Base-by-base conservation (phyloP, 495 filamentous ascomycete genomes). In the Aspergillus baeticus region DNA sequence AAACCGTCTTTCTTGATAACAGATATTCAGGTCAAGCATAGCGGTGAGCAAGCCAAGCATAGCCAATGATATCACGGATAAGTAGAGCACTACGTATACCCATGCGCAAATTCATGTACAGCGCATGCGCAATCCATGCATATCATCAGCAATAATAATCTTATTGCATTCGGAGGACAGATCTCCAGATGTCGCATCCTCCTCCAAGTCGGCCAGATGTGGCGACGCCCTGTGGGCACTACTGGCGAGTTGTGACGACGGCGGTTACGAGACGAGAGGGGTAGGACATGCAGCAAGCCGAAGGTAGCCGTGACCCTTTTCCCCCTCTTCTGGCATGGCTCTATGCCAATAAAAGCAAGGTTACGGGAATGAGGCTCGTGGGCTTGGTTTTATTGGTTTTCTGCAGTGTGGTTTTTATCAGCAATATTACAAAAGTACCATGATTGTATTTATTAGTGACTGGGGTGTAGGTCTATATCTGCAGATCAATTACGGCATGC, bases 111-210 rank as follows among this genome's bases (percentile, higher is more conserved):
- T 3, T 29, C 26, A 29, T 15, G 10, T n/a, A 41, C 37, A 41
- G 37, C 14, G 17, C 37, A 17, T n/a, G 6, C 18, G 46, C 46
- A 46, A 21, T n/a, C 18, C 45, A 49, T 49, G 45, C 45, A 49
- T 49, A 36, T 49, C 31, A 49, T 38, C 21, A 21, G 47, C 47
- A 50, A 38, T 50, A 37, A 17, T 50, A 50, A 26, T 50, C 17
- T 14, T 50, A 50, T 50, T 50, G 47, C 47, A 50, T 38, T 17
- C 26, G 21, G 22, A 45, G 21, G n/a, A 15, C 22, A 10, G 6
- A 43, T 22, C 22, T 43, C 20, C 41, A 22, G 18, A 22, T 10
- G 13, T 22, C 14, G 7, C 35, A n/a, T n/a, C n/a, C 41, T 44
- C 18, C 41, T 20, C 10, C 22, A 44, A 10, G 17, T 44, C 41